A percentile compares a stretch with the other conserved stretches of the same genome.
These are phyloP conservation scores for Scheffersomyces quercinus DNA, from an alignment of 1,139 yeast species.

Conservation along the genomic window DNA sequence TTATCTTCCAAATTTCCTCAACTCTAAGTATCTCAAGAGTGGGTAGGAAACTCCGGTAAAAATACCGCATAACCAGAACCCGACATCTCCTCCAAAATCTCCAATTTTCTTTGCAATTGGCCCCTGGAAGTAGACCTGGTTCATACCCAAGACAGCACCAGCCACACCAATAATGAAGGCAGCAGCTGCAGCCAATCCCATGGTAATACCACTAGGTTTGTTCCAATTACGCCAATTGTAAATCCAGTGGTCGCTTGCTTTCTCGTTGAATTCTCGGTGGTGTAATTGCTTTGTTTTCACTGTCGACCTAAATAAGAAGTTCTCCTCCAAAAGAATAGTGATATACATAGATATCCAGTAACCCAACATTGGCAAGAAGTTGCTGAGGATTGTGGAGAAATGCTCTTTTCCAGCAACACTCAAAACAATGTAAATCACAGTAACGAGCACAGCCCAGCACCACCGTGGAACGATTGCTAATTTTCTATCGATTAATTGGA, in stretches of 20 bases:
- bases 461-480: constrained; percentile 25
- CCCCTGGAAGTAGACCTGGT: constrained; percentile 32
- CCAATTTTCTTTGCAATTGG: constrained; percentile 29
- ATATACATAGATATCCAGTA: constrained; percentile 32
- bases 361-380: constrained; percentile 29
- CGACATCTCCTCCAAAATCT: constrained; percentile 14
- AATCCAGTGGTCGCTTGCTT: constrained; percentile 2
- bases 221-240: constrained; percentile 24
- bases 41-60: constrained; percentile 9
- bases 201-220: constrained; percentile 16
- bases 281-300: constrained; percentile 11
- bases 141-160: constrained; percentile 36
- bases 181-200: constrained; percentile 27
- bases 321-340: constrained; percentile 23
- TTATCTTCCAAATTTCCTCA: constrained; percentile 15
- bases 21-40: constrained; percentile 17
- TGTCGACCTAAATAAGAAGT: constrained; percentile 19
- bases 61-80: constrained; percentile 10
- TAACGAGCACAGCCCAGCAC: constrained; percentile 24
- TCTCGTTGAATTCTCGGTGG: constrained; percentile 13
- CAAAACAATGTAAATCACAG: constrained; percentile 21
- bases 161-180: constrained; percentile 27
- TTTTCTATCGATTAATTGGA: constrained; percentile 22
- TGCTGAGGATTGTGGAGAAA: constrained; percentile 23
- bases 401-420: constrained; percentile 24